Percentiles rank a stretch among this genome's conserved stretches.
Conservation (phyloP, 2,329 filamentous ascomycete species). For the Claviceps maximensis region DNA sequence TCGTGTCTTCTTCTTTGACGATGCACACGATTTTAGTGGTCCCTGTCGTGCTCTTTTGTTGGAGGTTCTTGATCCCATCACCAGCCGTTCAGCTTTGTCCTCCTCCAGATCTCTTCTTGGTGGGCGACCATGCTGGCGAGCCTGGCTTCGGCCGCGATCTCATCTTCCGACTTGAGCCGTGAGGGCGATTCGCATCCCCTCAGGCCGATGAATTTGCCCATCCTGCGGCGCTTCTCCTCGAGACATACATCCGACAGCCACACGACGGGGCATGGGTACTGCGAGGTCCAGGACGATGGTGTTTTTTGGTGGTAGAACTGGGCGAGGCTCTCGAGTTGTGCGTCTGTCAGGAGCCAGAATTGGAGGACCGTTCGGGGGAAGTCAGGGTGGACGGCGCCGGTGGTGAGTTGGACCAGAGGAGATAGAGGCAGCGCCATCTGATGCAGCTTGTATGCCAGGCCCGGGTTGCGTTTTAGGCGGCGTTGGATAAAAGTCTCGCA, state of each 20-base stretch:
- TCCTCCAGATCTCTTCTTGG: constrained; percentile 34
- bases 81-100: constrained; percentile 29
- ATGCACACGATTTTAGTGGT: too few species aligned
- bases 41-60: not conserved
- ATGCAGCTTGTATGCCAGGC: constrained; percentile 45
- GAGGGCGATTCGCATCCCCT: constrained; percentile 36
- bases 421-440: constrained; percentile 54
- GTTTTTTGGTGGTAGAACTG: constrained; percentile 61
- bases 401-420: constrained; percentile 51
- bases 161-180: constrained; percentile 30
- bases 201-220: constrained; percentile 63
- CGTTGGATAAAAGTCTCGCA: constrained; percentile 15
- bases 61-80: constrained; percentile 1
- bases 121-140: constrained; percentile 17
- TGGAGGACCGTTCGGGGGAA: constrained; percentile 56
- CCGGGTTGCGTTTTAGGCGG: constrained; percentile 31
- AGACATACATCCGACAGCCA: constrained; percentile 42
- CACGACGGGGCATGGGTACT: constrained; percentile 56
- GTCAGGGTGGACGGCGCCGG: constrained; percentile 47
- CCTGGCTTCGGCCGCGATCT: constrained; percentile 32
- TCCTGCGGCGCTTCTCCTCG: constrained; percentile 57
- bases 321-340: constrained; percentile 55
- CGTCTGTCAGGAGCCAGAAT: constrained; percentile 62
- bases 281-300: constrained; percentile 36
- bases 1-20: too few species aligned